Base-by-base conservation (phyloP, 306 rosid genomes). In the Neltuma alba region DNA sequence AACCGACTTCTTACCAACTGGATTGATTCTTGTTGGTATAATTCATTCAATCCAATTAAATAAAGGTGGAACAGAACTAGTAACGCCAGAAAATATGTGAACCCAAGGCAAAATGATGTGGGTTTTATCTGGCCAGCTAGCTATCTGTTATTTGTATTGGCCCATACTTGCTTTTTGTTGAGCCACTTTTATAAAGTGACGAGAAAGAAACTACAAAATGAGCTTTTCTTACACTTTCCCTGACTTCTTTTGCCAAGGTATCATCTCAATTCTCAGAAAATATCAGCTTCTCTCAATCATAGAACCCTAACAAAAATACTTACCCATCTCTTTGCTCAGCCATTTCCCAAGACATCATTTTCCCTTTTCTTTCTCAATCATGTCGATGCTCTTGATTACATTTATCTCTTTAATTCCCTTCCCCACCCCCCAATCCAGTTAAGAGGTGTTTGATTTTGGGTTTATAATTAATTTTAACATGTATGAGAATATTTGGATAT, bases 201-300 rank as follows among this genome's bases (percentile, higher is more conserved):
- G 71, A 71, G 81, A 63, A 55, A 57, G 83, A 63, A 55, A 50
- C 78, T 81, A 78, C 83, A 75, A 81, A 40, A 76, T 73, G 83
- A 84, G 48, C 84, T 85, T 84, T 84, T 88, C 82, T 72, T 55
- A 70, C 14, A 58, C 84, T 78, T 90, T 79, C 55, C 63, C 67
- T 55, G 11, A 8, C 60, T 79, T 79, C 86, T 72, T 85, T 85
- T 71, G 23, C 42, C 23, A 75, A 63, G 76, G 82, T 70, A 81
- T 82, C 78, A 64, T 82, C 71, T 65, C 40, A 52, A 50, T 25
- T 58, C 33, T 60, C 7, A 57, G 48, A 54, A 37, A 66, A 63
- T 67, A 81, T 80, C 76, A 81, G 73, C 72, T 72, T 72, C 81
- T 50, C 45, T 79, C 83, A 71, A 85, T 85, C 73, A 38, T 62